Evolutionary conservation across 345 rosid genomes (phyloP).

Genomic region (Ricinus communis): DNA sequence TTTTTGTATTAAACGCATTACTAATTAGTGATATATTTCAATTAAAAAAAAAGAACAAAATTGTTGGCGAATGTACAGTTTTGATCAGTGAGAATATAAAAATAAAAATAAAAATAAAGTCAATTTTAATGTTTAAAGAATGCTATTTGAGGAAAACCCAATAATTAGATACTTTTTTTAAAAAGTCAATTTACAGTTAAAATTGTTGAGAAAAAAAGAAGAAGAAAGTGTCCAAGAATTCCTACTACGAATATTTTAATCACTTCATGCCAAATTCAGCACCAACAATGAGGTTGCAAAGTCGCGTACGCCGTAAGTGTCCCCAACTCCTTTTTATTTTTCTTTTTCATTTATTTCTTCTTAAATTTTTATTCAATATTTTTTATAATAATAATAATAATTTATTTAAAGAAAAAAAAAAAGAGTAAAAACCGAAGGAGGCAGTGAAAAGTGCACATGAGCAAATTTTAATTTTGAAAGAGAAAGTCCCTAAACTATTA

Average conservation of each 20-base stretch:
- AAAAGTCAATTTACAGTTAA: conserved; percentile 1
- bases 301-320: conserved; percentile 1
- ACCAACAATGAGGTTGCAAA: not conserved
- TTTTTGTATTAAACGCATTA: too few relatives aligned
- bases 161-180: not conserved
- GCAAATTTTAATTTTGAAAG: too few relatives aligned
- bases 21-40: too few relatives aligned
- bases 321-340: not conserved
- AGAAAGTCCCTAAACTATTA: too few relatives aligned
- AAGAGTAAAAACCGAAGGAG: conserved; percentile 2
- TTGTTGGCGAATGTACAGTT: too few relatives aligned
- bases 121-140: not conserved
- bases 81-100: too few relatives aligned
- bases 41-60: too few relatives aligned
- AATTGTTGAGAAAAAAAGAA: not conserved
- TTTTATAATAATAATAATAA: too few relatives aligned
- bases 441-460: not conserved
- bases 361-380: too few relatives aligned
- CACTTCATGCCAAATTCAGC: not conserved
- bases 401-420: not conserved
- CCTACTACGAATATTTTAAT: not conserved
- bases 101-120: too few relatives aligned
- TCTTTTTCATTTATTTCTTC: too few relatives aligned
- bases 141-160: not conserved
- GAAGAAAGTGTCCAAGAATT: not conserved